Evolutionary conservation across 495 filamentous ascomycete genomes (phyloP).

Genomic region (Oidiodendron maius): DNA sequence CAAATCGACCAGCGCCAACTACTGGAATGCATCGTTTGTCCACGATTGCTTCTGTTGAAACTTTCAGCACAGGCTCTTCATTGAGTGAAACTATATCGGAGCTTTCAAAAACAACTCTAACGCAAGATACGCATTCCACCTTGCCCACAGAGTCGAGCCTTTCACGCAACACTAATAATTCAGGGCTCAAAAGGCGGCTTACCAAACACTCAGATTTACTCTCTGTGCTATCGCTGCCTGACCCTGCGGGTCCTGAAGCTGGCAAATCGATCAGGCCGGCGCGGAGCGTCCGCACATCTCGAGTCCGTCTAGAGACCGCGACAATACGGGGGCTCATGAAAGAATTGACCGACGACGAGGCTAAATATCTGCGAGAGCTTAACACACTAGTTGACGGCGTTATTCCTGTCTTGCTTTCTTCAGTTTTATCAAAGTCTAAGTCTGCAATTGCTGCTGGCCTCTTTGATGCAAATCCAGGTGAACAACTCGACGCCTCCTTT

Average conservation of each 20-base stretch:
- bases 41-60: constrained; percentile 65
- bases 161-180: constrained; percentile 15
- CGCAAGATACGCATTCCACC: constrained; percentile 30
- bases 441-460: constrained; percentile 59
- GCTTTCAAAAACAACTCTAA: constrained; percentile 43
- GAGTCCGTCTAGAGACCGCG: constrained; percentile 57
- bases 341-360: constrained; percentile 78
- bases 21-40: constrained; percentile 63
- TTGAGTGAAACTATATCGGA: constrained; percentile 29
- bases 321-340: constrained; percentile 70
- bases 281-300: constrained; percentile 64
- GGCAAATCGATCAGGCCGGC: constrained; percentile 60
- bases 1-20: constrained; percentile 41
- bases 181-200: constrained; percentile 59
- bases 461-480: constrained; percentile 55
- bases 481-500: constrained; percentile 41
- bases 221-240: constrained; percentile 78
- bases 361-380: constrained; percentile 86
- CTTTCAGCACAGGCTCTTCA: constrained; percentile 42
- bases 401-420: constrained; percentile 83
- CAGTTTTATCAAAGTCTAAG: constrained; percentile 71
- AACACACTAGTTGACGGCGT: constrained; percentile 94
- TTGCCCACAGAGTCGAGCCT: constrained; percentile 11
- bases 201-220: constrained; percentile 93
- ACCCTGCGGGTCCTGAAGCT: constrained; percentile 42